phyloP scores from a whole-genome alignment of 441 rosid genomes.

The Arabidopsis hybrid region DNA sequence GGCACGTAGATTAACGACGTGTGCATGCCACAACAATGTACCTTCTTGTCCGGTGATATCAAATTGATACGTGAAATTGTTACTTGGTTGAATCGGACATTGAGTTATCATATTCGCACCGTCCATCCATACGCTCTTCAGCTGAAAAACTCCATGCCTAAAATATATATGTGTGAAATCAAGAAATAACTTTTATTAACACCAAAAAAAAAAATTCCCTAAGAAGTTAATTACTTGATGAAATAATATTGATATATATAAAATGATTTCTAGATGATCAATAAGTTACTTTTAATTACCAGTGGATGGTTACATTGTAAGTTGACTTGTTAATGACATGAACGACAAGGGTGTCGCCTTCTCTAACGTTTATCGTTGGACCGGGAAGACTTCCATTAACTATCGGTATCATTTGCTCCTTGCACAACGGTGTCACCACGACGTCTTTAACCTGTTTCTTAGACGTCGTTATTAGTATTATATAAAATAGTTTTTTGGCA shows the following conservation, averaged over 20 bases:
- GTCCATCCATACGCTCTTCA: constrained; percentile 79
- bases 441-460: constrained; percentile 27
- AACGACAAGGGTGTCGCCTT: constrained; percentile 67
- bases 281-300: constrained; percentile 43
- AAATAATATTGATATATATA: too few relatives aligned
- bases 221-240: not conserved
- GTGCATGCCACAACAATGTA: constrained; percentile 96
- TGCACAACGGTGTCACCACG: constrained; percentile 33
- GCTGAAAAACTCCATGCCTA: constrained; percentile 89
- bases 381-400: constrained; percentile 78
- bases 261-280: not conserved
- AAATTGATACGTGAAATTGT: constrained; percentile 66
- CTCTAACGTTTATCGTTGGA: constrained; percentile 63
- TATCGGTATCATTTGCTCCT: constrained; percentile 42
- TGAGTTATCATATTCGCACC: constrained; percentile 81
- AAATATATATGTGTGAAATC: not conserved
- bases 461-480: not conserved
- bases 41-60: constrained; percentile 73
- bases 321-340: constrained; percentile 68
- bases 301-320: constrained; percentile 75
- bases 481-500: too few relatives aligned
- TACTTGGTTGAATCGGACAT: constrained; percentile 71
- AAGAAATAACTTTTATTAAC: not conserved
- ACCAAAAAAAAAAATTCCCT: not conserved
- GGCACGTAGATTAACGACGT: constrained; percentile 67